phyloP scores from a whole-genome alignment of 805 yeast species.

The Priceomyces medius region DNA sequence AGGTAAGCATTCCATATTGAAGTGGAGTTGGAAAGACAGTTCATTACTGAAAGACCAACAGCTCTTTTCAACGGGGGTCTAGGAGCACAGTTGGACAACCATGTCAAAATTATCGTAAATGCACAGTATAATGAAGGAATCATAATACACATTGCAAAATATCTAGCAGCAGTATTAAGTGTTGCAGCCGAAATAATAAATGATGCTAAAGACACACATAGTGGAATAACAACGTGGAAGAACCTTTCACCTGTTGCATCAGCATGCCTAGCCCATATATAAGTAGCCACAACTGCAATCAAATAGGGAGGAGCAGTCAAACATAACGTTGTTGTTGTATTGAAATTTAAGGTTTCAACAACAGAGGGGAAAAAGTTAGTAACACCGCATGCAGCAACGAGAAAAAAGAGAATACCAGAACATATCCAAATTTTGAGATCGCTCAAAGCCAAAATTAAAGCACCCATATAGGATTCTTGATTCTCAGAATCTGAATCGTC shows the following conservation, averaged over 20 bases:
- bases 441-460: constrained; percentile 34
- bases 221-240: constrained; percentile 47
- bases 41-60: constrained; percentile 55
- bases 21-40: constrained; percentile 55
- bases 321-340: constrained; percentile 49
- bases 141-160: constrained; percentile 60
- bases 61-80: constrained; percentile 62
- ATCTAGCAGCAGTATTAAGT: constrained; percentile 54
- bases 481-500: constrained; percentile 36
- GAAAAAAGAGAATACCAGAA: constrained; percentile 42
- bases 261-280: constrained; percentile 54
- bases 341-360: constrained; percentile 53
- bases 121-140: constrained; percentile 56
- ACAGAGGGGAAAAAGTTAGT: constrained; percentile 63
- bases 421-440: constrained; percentile 50
- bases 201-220: constrained; percentile 41
- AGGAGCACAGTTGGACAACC: constrained; percentile 57
- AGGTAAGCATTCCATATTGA: constrained; percentile 57
- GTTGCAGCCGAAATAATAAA: constrained; percentile 52
- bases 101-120: constrained; percentile 50
- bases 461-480: constrained; percentile 35
- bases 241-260: constrained; percentile 56
- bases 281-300: constrained; percentile 50
- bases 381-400: constrained; percentile 61
- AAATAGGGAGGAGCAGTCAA: constrained; percentile 61